Base-by-base conservation (phyloP, 2,329 filamentous ascomycete species). In the Fusarium nodosum region DNA sequence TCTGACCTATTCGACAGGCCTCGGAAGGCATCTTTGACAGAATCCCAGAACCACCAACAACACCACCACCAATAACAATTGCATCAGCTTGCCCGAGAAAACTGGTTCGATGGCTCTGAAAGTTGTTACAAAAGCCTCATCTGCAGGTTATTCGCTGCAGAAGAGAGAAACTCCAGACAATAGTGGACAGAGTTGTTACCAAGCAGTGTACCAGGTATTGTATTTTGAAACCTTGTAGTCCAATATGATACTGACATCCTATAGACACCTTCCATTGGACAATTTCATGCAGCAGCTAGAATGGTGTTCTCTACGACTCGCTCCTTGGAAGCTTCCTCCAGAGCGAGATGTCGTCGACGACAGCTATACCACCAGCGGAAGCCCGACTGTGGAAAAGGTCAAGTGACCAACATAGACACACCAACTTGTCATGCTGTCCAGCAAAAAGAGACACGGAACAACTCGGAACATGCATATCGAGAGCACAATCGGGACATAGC, bases 201-300 rank as follows among this genome's bases (percentile, higher is more conserved):
- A 47, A 42, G 53, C 31, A 18, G 34, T 45, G 26, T 38, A 41
- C 36, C 57, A 67, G 48, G 66, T 69, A 67, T 34, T 28, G 18
- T 36, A n/a, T 7, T 20, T n/a, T 26, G 18, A 51, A 48, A 5
- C 31, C 4, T 39, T 18, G 16, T 20, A 30, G 3, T 12, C 22
- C 10, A 7, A 28, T 16, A 48, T 11, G 22, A 28, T 33, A 22
- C 47, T 69, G 18, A 69, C 26, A 18, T 1, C 20, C 9, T 5
- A 20, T 16, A 70, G 66, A 36, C 44, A 6, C 24, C 53, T 36
- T 26, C 55, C 3, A 39, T 45, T 16, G n/a, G 33, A 26, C 41
- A 41, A 7, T 36, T 33, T 26, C 12, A 45, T 58, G 11, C 44
- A 24, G 20, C 34, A 39, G 39, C 53, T 46, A 48, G 31, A 44